Evolutionary conservation across 106 monocot genomes (phyloP).

Genomic region (Platanthera guangdongensis): DNA sequence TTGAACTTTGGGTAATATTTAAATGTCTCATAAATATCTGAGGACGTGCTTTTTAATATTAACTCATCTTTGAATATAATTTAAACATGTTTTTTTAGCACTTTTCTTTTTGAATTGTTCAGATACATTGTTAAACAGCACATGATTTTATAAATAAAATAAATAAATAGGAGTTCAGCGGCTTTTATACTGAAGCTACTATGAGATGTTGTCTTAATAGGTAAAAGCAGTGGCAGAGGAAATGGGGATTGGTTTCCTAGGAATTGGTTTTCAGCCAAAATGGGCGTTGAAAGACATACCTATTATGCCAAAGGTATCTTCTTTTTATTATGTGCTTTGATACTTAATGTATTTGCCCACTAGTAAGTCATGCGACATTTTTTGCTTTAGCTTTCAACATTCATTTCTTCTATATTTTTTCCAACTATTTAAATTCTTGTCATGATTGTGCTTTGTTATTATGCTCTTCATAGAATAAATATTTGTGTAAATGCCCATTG

Average conservation of each 20-base stretch:
- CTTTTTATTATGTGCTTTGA: conserved; percentile 2
- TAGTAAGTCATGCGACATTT: neutral
- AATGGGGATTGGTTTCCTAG: conserved; percentile 94
- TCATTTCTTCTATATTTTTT: neutral
- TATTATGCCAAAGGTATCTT: conserved; percentile 89
- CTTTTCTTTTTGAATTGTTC: neutral
- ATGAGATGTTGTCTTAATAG: conserved; percentile 25
- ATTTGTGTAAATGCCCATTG: no score
- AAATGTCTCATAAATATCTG: neutral
- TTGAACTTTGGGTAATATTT: neutral
- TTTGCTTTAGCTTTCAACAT: neutral
- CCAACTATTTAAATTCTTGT: neutral
- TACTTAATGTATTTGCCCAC: neutral
- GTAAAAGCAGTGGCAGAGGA: conserved; percentile 98
- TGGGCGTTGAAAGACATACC: conserved; percentile 84
- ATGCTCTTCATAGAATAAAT: no score
- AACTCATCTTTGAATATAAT: neutral
- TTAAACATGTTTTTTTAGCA: neutral
- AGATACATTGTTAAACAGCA: neutral
- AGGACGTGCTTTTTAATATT: neutral
- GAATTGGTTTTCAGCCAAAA: conserved; percentile 98
- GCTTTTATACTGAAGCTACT: neutral
- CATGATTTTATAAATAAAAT: neutral
- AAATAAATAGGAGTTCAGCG: neutral
- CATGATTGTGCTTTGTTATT: no score